Evolutionary conservation across 1,284 basidiomycete species (phyloP), one percentile per base, ranked within the genome.

Genomic region (Ustilago bromivora): DNA sequence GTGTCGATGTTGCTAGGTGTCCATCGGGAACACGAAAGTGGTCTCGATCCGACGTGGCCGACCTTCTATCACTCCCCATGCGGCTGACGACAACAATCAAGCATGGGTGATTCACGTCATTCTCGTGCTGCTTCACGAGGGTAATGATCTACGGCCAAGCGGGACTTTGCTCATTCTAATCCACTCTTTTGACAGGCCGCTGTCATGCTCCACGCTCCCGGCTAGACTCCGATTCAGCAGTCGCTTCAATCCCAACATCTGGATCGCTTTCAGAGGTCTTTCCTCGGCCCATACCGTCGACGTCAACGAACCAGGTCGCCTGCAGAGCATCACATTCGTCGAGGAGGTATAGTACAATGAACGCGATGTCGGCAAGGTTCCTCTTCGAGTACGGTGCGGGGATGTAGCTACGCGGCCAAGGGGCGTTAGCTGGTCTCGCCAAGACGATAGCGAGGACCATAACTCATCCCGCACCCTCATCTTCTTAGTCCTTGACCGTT

Each of bases 161-260:
- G 52, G 53, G 28, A 17, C 17, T 62, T 36, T 31, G 47, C 23
- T 52, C 9, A 23, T 35, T 28, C 49, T 32, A 34, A 31, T n/a
- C 49, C 49, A 47, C 46, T 23, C 38, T 40, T 15, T 53, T 32
- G 35, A 55, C 35, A 38, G 4, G 19, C 32, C 34, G 58, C 35
- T n/a, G 47, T 6, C 36, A 38, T 2, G 1, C 17, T 17, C 31
- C 23, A 11, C 43, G 28, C 11, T 61, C 40, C 51, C 52, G 54
- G 38, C 35, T 15, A 15, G 10, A 57, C 53, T 63, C 54, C 54
- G 54, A 40, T 52, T 57, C 54, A 54, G 32, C 23, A 32, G 35
- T 41, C 61, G 53, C 59, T 61, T 19, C 28, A 51, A 51, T 31
- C 54, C 54, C 38, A 56, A 31, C 54, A 56, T 56, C 53, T 55